Evolutionary conservation across 148 eudicot genomes (phyloP).

Genomic region (Cornus suecica): DNA sequence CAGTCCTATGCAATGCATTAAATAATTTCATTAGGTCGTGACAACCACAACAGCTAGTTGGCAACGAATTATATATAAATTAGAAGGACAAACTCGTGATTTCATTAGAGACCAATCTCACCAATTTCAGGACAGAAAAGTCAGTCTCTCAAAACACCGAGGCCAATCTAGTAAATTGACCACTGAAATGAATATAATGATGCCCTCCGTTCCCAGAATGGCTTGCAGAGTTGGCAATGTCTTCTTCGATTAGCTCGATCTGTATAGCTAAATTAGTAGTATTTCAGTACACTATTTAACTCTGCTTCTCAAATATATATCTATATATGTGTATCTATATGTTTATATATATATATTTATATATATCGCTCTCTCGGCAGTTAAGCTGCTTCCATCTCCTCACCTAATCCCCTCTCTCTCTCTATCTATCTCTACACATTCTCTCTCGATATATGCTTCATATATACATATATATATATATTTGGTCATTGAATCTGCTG

Average conservation of each 20-base stretch:
- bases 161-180: neutral
- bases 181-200: constrained; percentile 1
- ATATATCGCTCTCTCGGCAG: constrained; percentile 18
- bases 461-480: constrained; percentile 15
- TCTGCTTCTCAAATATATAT: neutral
- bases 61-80: neutral
- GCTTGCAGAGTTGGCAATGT: constrained; percentile 46
- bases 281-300: neutral
- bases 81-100: constrained; percentile 2
- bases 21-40: neutral
- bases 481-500: neutral
- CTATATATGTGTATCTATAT: constrained; percentile 10
- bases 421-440: constrained; percentile 21
- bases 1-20: neutral
- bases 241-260: constrained; percentile 14
- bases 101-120: neutral
- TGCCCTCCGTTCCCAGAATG: constrained; percentile 18
- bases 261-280: neutral
- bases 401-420: constrained; percentile 53
- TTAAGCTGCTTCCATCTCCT: constrained; percentile 57
- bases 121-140: constrained; percentile 2
- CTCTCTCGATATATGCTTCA: neutral
- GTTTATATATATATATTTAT: neutral
- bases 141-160: neutral
- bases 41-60: neutral